Evolutionary conservation across 2,329 filamentous ascomycete genomes (phyloP), one percentile per base, ranked within the genome.

Genomic region (Rhynchosporium graminicola): DNA sequence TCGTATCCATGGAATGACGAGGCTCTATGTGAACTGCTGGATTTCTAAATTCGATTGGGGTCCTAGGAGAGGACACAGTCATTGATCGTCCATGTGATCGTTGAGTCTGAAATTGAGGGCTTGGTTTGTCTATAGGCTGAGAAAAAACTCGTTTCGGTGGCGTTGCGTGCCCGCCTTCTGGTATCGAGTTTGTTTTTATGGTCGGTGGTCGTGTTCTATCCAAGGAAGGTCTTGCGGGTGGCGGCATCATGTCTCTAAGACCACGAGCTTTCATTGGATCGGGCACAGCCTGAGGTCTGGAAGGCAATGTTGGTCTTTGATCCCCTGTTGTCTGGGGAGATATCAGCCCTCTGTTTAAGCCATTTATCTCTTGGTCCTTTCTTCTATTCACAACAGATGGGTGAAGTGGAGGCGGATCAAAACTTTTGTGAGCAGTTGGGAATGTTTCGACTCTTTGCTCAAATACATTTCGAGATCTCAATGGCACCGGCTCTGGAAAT

Each of bases 401-500:
- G 68, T 86, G 84, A 4, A 81, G 67, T 0, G 83, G 82, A 3
- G 83, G 82, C 2, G 83, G 80, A 3, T 86, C 82, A 60, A 79
- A 84, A 67, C 68, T 68, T 64, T 66, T 63, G 67, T 69, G 61
- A 64, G 58, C 57, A 13, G 67, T 63, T 38, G 67, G 65, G 20
- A 64, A 67, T 57, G 75, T 42, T 57, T 66, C 66, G 28, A 73
- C 73, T 43, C 80, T 76, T 2, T 83, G 84, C 52, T 45, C 52
- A 12, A 33, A 9, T 43, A 36, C 20, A 45, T 56, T 57, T 9
- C 46, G 48, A 6, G 51, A 36, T n/a, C 81, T 82, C 12, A 82
- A 77, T 6, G 74, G 78, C 20, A 78, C 82, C 50, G 83, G 78
- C 60, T 76, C 77, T 0, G 83, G 82, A 7, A 80, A 80, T 6